These are phyloP conservation scores for Allium sativum DNA, from an alignment of 106 monocot genomes.

Conservation along the genomic window DNA sequence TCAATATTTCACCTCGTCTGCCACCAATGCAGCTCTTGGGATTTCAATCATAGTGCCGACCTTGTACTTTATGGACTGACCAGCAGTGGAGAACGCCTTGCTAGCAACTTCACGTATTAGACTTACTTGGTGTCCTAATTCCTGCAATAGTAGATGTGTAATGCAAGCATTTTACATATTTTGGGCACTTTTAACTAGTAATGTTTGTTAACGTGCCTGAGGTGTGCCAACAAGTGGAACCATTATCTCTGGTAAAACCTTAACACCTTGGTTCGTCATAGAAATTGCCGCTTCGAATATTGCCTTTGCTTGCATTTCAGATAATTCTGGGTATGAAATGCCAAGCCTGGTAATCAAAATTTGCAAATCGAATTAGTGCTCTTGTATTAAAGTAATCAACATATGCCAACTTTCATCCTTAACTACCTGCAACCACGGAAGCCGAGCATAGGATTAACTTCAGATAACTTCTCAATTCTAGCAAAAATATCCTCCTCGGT, in stretches of 20 bases:
- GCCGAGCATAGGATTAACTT: conserved; percentile 99
- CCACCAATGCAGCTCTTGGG: conserved; percentile 84
- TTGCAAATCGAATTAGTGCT: neutral
- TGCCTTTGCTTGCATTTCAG: conserved; percentile 93
- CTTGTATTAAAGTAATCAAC: too few relatives aligned
- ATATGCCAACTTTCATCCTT: neutral
- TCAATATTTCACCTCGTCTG: conserved; percentile 62
- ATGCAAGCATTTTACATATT: too few relatives aligned
- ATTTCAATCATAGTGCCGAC: conserved; percentile 97
- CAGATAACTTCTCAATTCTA: conserved; percentile 83
- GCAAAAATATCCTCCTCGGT: conserved; percentile 63
- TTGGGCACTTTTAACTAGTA: neutral
- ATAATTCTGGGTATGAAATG: conserved; percentile 90
- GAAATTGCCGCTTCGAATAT: conserved; percentile 88
- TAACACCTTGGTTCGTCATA: conserved; percentile 75
- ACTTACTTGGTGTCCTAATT: conserved; percentile 74
- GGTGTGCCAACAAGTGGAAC: conserved; percentile 92
- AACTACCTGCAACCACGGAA: conserved; percentile 91
- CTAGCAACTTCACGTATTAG: conserved; percentile 51
- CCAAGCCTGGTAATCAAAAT: conserved; percentile 49
- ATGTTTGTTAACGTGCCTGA: conserved; percentile 41
- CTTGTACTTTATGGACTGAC: conserved; percentile 59
- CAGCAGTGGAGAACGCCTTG: conserved; percentile 44
- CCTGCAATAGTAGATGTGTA: conserved; percentile 24
- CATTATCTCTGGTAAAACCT: conserved; percentile 93